Percentiles rank a stretch among this genome's conserved stretches.
phyloP scores from a whole-genome alignment of 192 early-diverging fungal genomes.

The Chytriomyces confervae region DNA sequence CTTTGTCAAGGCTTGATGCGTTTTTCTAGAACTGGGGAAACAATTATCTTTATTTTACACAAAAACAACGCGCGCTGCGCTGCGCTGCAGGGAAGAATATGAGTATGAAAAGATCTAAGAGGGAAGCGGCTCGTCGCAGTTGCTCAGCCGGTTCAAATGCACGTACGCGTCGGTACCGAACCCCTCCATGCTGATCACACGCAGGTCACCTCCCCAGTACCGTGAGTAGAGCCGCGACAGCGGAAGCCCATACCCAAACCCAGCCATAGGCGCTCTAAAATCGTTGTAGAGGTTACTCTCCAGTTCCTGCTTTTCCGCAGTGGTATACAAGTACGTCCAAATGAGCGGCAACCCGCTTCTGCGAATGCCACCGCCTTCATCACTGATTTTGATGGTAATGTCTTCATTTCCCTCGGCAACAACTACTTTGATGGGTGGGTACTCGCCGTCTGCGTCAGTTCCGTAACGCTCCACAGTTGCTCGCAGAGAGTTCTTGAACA shows the following conservation, averaged over 20 bases:
- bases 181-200: slow-evolving; percentile 93
- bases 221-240: slow-evolving; percentile 86
- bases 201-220: slow-evolving; percentile 95
- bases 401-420: slow-evolving; percentile 74
- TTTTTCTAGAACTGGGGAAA: too few relatives aligned
- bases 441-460: slow-evolving; percentile 72
- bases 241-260: slow-evolving; percentile 93
- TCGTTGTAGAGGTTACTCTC: slow-evolving; percentile 39
- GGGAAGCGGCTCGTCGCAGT: slow-evolving; percentile 79
- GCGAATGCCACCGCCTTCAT: slow-evolving; percentile 92
- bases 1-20: too few relatives aligned
- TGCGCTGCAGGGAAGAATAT: background rate
- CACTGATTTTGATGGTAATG: slow-evolving; percentile 92
- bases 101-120: background rate
- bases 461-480: slow-evolving; percentile 91
- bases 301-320: slow-evolving; percentile 50
- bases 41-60: too few relatives aligned
- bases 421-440: slow-evolving; percentile 93
- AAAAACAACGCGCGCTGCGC: too few relatives aligned
- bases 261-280: slow-evolving; percentile 70
- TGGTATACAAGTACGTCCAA: slow-evolving; percentile 88
- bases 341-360: slow-evolving; percentile 82
- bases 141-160: slow-evolving; percentile 84
- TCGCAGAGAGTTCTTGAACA: slow-evolving; percentile 92
- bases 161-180: slow-evolving; percentile 90